Conservation (phyloP, 1,284 basidiomycete genomes). For the Leccinum insolens region DNA sequence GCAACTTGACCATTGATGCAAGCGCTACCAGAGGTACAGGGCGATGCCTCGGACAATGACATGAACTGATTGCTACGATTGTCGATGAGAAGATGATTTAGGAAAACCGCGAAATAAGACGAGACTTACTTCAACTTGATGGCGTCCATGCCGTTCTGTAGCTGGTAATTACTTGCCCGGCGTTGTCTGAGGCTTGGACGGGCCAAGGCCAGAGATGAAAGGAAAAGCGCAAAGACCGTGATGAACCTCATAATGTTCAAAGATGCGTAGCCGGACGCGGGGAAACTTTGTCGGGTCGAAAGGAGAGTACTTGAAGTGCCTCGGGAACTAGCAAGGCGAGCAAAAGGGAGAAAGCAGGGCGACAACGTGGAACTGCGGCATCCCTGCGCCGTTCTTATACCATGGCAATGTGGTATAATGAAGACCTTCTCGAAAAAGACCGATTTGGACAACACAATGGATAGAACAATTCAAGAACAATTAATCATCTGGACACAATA, state of each 20-base stretch:
- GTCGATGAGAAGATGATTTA: not conserved
- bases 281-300: not conserved
- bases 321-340: not conserved
- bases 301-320: not conserved
- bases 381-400: not conserved
- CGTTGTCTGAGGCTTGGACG: slow-evolving; percentile 39
- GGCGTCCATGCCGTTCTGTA: slow-evolving; percentile 57
- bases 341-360: not conserved
- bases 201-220: slow-evolving; percentile 43
- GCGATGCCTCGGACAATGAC: slow-evolving; percentile 2
- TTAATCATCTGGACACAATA: not conserved
- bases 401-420: not conserved
- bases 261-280: not conserved
- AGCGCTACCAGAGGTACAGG: slow-evolving; percentile 45
- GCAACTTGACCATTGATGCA: slow-evolving; percentile 51
- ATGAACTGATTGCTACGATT: slow-evolving; percentile 21
- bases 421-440: not conserved
- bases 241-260: not conserved
- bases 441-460: not conserved
- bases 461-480: not conserved
- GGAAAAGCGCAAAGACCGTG: slow-evolving; percentile 27
- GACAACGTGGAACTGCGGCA: not conserved
- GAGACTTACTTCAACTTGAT: slow-evolving; percentile 53
- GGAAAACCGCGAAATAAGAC: not conserved
- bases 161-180: slow-evolving; percentile 30